These are phyloP conservation scores for Fusarium xylarioides DNA, from an alignment of 2,329 filamentous ascomycete species.

Conservation along the genomic window DNA sequence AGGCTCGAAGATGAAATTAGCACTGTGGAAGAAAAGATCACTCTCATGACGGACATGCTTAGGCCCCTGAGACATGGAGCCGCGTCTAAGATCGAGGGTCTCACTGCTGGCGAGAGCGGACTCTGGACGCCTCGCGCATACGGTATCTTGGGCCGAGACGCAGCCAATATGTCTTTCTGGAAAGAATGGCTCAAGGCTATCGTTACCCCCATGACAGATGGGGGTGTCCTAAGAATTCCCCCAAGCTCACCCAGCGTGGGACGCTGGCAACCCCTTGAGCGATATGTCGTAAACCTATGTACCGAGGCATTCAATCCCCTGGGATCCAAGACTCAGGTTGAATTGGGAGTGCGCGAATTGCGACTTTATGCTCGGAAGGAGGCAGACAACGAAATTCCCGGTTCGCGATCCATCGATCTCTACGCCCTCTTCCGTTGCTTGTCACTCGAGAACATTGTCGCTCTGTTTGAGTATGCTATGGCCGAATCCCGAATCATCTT, in stretches of 20 bases:
- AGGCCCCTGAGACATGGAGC: conserved; percentile 92
- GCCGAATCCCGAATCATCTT: conserved; percentile 96
- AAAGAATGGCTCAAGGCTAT: conserved; percentile 97
- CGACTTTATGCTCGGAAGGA: conserved; percentile 93
- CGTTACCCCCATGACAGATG: conserved; percentile 94
- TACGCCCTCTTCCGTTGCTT: conserved; percentile 92
- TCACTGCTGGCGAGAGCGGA: conserved; percentile 94
- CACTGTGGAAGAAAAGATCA: conserved; percentile 95
- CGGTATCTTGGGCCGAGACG: conserved; percentile 88
- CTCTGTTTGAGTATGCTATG: conserved; percentile 91
- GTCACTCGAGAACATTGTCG: conserved; percentile 90
- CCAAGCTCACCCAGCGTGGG: conserved; percentile 90
- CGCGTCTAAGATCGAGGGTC: conserved; percentile 94
- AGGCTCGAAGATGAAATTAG: conserved; percentile 93
- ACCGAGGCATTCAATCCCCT: conserved; percentile 93
- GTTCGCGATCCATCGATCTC: conserved; percentile 88
- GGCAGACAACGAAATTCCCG: conserved; percentile 90
- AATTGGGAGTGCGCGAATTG: conserved; percentile 87
- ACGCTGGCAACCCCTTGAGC: conserved; percentile 94
- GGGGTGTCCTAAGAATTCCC: conserved; percentile 82
- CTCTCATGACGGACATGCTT: conserved; percentile 94
- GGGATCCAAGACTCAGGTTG: conserved; percentile 94
- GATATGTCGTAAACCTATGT: conserved; percentile 96
- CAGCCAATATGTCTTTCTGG: conserved; percentile 88
- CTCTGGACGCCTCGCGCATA: conserved; percentile 96